Conservation (phyloP, 495 filamentous ascomycete genomes). For the Neurospora sp. region DNA sequence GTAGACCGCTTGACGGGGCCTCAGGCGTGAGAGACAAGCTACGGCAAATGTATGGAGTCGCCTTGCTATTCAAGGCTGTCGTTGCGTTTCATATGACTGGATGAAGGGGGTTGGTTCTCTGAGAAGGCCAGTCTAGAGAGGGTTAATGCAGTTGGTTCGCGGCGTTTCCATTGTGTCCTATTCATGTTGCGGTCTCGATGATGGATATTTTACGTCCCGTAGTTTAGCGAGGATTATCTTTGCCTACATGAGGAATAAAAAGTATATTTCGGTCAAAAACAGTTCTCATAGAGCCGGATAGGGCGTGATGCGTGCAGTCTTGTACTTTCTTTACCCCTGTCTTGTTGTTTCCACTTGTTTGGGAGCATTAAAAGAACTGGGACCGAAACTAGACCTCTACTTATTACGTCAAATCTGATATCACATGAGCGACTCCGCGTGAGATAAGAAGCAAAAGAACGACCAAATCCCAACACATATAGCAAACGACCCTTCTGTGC, state of each 20-base stretch:
- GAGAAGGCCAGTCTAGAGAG: neutral
- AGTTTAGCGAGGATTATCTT: neutral
- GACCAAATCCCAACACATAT: neutral
- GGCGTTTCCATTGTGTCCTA: neutral
- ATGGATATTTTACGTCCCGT: neutral
- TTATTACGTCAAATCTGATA: neutral
- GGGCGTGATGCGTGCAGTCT: neutral
- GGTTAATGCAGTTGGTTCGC: neutral
- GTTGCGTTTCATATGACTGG: neutral
- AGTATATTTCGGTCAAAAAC: neutral
- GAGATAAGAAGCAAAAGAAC: neutral
- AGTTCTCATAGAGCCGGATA: neutral
- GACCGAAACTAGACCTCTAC: neutral
- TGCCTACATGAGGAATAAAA: neutral
- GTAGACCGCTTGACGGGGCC: constrained; percentile 9
- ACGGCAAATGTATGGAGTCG: neutral
- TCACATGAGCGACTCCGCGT: neutral
- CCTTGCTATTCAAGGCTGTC: neutral
- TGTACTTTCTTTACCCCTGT: neutral
- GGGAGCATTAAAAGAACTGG: neutral
- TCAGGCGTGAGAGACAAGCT: neutral
- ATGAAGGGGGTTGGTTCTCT: neutral
- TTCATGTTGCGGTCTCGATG: neutral
- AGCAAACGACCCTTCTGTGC: neutral
- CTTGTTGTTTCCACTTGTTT: neutral